Conservation (phyloP, 495 filamentous ascomycete genomes). For the Trichocladium antarcticum region DNA sequence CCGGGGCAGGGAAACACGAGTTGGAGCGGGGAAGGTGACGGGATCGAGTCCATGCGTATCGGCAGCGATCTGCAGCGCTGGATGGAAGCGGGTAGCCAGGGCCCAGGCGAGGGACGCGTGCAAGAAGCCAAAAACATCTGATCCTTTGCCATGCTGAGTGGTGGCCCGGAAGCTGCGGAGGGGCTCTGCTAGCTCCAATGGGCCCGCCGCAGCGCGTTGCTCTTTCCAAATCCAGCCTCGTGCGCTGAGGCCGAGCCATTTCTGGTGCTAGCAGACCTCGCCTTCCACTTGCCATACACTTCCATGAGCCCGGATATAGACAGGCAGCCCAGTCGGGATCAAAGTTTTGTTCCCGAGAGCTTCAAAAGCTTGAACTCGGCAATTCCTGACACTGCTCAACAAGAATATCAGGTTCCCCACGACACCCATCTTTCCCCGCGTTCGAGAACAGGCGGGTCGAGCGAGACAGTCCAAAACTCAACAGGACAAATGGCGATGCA, state of each 20-base stretch:
- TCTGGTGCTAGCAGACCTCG: background rate
- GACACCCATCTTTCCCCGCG: too few relatives aligned
- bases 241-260: background rate
- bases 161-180: background rate
- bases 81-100: slow-evolving; percentile 1
- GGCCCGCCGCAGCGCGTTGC: background rate
- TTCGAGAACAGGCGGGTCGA: too few relatives aligned
- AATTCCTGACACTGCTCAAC: too few relatives aligned
- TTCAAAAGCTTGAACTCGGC: too few relatives aligned
- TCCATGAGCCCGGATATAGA: background rate
- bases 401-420: too few relatives aligned
- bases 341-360: too few relatives aligned
- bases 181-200: background rate
- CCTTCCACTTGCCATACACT: background rate
- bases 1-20: background rate
- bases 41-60: background rate
- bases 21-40: background rate
- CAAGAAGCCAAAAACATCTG: slow-evolving; percentile 10
- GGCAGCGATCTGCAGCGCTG: slow-evolving; percentile 6
- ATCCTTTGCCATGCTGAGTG: too few relatives aligned
- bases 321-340: background rate
- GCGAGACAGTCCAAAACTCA: too few relatives aligned
- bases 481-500: too few relatives aligned
- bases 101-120: background rate
- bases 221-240: too few relatives aligned